Base-by-base conservation (phyloP, 805 yeast genomes). In the Komagataella populi region DNA sequence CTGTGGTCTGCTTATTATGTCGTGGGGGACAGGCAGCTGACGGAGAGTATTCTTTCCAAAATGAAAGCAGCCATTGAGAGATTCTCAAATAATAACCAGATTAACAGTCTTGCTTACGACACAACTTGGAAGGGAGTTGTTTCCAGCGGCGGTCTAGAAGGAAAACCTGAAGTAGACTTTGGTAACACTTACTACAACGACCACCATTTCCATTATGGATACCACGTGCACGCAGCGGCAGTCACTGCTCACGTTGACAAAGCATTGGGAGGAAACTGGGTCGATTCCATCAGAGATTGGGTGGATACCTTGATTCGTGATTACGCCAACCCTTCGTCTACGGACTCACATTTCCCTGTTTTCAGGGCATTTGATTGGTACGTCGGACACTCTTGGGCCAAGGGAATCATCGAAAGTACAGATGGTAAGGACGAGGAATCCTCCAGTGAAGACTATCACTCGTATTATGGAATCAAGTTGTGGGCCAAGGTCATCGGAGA, bases 341-440 rank as follows among this genome's bases (percentile, higher is more conserved):
- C 67, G 5, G 90, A 84, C 57, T 57, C 61, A 2, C 74, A 63
- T 57, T 84, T 83, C 66, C 89, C 89, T 6, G 81, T 77, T 16
- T 81, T 71, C 48, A 72, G 90, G 59, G 73, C 80, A 6, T 84
- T 83, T 65, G 87, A 83, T 61, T 84, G 87, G 87, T 84, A 68
- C 60, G 76, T 76, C 58, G 91, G 91, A 1, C 90, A 84, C 61
- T 82, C 89, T 0, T 83, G 84, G 78, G 91, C 90, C 0, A 81
- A 80, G 59, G 90, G 91, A 2, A 70, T 84, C 16, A 81, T 77
- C 58, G 73, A 78, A 43, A 73, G 81, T 54, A 86, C 85, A 5
- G 90, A 84, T 63, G 90, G 91, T 36, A 81, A 82, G 57, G 86
- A 84, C 62, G 81, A 84, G 63, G 90, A 84, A 63, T 80, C 86